Evolutionary conservation across 2,329 filamentous ascomycete species (phyloP), one percentile per base, ranked within the genome.

Genomic region (Venturia pyrina): DNA sequence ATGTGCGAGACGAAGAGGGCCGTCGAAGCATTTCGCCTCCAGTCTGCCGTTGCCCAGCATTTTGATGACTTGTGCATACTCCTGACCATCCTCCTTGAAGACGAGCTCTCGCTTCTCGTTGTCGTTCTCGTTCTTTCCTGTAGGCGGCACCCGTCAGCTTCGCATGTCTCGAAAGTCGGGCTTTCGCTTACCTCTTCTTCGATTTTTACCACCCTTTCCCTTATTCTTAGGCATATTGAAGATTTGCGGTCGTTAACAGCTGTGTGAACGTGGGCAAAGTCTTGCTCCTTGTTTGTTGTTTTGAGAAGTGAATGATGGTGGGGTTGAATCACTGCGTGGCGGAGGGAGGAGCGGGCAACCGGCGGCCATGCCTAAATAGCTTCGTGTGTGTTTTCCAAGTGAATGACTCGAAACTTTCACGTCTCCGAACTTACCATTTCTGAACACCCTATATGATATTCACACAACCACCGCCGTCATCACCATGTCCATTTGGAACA

Each of bases 121-220:
- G 84, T 98, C 95, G 82, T 95, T 96, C 73, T 78, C 76, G 71
- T 78, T 77, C 75, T 37, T 43, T 44, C 53, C 53, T 59, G 32
- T n/a, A 15, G 64, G n/a, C 28, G 40, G 21, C 37, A 60, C 34
- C 37, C n/a, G 28, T 62, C 13, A 44, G 34, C 5, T 32, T 50
- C 13, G 34, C 37, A 13, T 56, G 7, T 50, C 34, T 24, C 24
- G 21, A 24, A 40, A 41, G 60, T 34, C 40, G 1, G 43, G 37
- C 43, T 11, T 19, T 86, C 96, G 96, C 89, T 97, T 98, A 82
- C 93, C 93, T 82, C 95, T 87, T 87, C 93, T 89, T 81, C 93
- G 85, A 83, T 98, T 98, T 86, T 98, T 98, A 83, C 93, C 93
- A 80, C 93, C 93, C 91, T 96, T 97, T 93, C 93, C 93, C 88